Evolutionary conservation across 129 eudicot species (phyloP).

Genomic region (Flaveria linearis): DNA sequence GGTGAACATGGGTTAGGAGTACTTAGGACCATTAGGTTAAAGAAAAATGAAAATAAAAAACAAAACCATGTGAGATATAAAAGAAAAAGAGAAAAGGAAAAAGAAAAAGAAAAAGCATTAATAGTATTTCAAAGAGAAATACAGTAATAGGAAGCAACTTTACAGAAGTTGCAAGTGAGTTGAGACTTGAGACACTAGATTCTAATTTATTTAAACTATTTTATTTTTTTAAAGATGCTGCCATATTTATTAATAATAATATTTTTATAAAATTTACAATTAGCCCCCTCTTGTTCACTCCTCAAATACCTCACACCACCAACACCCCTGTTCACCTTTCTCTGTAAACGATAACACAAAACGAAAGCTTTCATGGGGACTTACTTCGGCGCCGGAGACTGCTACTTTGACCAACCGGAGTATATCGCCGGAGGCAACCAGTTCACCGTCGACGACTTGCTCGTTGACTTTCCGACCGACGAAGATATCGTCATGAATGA

Average conservation of each 20-base stretch:
- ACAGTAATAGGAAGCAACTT: conserved; percentile 42
- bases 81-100: conserved; percentile 19
- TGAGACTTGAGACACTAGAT: conserved; percentile 17
- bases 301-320: conserved; percentile 47
- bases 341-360: conserved; percentile 20
- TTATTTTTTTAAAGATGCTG: not conserved
- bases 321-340: conserved; percentile 31
- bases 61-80: conserved; percentile 17
- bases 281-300: conserved; percentile 52
- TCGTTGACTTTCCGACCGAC: conserved; percentile 65
- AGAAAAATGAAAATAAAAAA: conserved; percentile 1
- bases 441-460: conserved; percentile 68
- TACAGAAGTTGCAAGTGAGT: conserved; percentile 45
- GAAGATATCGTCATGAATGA: conserved; percentile 64
- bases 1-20: not conserved
- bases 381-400: conserved; percentile 43
- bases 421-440: conserved; percentile 35
- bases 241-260: too few relatives aligned
- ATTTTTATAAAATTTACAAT: conserved; percentile 14
- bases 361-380: conserved; percentile 42
- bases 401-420: conserved; percentile 38
- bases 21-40: not conserved
- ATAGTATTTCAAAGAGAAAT: conserved; percentile 23
- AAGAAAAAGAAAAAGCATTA: conserved; percentile 27
- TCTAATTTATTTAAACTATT: conserved; percentile 8